Evolutionary conservation across 2,329 filamentous ascomycete genomes (phyloP).

Genomic region (Atkinsonella hypoxylon): DNA sequence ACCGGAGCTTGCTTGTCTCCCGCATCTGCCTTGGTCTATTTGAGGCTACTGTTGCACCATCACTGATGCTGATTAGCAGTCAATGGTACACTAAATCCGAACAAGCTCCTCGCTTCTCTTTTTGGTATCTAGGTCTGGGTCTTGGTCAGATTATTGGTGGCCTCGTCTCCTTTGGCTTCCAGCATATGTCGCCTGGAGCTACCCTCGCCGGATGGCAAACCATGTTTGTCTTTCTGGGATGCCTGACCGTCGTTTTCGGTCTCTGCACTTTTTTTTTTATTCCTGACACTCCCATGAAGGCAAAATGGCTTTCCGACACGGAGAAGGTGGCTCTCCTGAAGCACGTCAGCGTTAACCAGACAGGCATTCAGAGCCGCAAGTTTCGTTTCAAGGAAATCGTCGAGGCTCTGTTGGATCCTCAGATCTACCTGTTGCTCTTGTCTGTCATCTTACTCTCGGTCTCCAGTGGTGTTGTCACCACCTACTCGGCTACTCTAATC

Average conservation of each 20-base stretch:
- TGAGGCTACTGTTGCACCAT: constrained; percentile 47
- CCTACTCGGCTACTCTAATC: constrained; percentile 43
- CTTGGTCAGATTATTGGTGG: constrained; percentile 51
- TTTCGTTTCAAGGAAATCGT: constrained; percentile 40
- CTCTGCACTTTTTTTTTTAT: constrained; percentile 21
- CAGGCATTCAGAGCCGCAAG: constrained; percentile 40
- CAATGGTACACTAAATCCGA: constrained; percentile 52
- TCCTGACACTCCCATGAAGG: constrained; percentile 34
- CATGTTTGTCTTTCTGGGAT: constrained; percentile 59
- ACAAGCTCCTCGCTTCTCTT: constrained; percentile 44
- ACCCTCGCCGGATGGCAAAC: constrained; percentile 53
- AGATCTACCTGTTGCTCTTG: constrained; percentile 37
- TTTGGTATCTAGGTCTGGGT: constrained; percentile 51
- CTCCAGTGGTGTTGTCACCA: constrained; percentile 41
- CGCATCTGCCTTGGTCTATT: constrained; percentile 49
- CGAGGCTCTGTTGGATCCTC: constrained; percentile 39
- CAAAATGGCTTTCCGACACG: constrained; percentile 31
- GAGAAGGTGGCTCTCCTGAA: constrained; percentile 38
- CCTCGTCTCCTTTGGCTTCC: constrained; percentile 50
- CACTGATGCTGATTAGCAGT: constrained; percentile 47
- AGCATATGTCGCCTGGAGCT: constrained; percentile 39
- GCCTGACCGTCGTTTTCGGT: constrained; percentile 25
- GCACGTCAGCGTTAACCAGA: constrained; percentile 45
- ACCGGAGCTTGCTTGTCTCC: constrained; percentile 39
- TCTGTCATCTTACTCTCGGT: constrained; percentile 37